Percentiles rank a stretch among this genome's conserved stretches.
phyloP scores from a whole-genome alignment of 2,329 filamentous ascomycete species.

The Alternaria burnsii region DNA sequence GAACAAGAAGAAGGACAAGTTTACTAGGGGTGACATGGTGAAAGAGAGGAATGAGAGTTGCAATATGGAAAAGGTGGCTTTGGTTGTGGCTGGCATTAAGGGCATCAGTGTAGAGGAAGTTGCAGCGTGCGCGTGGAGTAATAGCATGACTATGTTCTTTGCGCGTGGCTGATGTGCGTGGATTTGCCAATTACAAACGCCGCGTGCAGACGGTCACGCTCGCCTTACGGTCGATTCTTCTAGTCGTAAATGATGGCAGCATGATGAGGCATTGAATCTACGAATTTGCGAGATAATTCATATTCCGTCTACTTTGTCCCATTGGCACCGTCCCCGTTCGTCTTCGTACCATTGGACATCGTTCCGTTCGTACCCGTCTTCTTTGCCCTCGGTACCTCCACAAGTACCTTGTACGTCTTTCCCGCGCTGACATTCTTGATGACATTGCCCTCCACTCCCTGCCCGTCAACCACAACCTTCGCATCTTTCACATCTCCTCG shows the following conservation, averaged over 20 bases:
- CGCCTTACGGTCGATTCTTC: not conserved
- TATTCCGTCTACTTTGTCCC: not conserved
- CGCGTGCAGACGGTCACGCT: not conserved
- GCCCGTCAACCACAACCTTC: constrained; percentile 52
- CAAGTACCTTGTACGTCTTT: constrained; percentile 56
- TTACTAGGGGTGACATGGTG: constrained; percentile 56
- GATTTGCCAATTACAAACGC: not conserved
- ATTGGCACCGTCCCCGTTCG: not conserved
- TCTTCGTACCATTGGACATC: constrained; percentile 1
- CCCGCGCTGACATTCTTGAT: constrained; percentile 57
- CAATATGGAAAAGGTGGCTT: constrained; percentile 57
- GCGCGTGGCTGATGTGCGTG: not conserved
- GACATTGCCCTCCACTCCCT: constrained; percentile 51
- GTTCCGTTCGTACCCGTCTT: not conserved
- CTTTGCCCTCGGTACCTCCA: constrained; percentile 44
- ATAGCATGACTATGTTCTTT: constrained; percentile 39
- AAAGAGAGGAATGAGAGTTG: constrained; percentile 64
- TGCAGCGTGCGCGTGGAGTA: constrained; percentile 51
- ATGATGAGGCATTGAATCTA: fast-evolving
- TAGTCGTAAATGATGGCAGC: too few species aligned
- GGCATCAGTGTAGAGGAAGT: constrained; percentile 56
- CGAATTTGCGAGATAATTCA: not conserved
- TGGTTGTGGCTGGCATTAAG: constrained; percentile 60
- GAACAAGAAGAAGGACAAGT: constrained; percentile 62
- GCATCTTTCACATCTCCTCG: constrained; percentile 54